Percentiles rank a stretch among this genome's conserved stretches.
These are phyloP conservation scores for Dacryopinax primogenitus DNA, from an alignment of 768 basidiomycete genomes.

Conservation along the genomic window DNA sequence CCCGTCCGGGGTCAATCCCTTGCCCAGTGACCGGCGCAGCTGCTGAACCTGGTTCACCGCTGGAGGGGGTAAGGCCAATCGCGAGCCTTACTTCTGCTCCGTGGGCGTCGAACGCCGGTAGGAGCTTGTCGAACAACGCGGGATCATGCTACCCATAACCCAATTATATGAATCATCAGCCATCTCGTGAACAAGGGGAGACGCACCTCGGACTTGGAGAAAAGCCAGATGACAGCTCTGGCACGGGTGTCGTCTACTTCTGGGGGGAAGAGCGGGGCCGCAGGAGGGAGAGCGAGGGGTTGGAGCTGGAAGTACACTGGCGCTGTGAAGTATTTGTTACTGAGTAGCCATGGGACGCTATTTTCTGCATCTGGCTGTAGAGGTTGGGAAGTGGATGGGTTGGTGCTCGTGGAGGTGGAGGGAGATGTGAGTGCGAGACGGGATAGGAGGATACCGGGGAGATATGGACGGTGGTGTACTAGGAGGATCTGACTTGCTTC, in stretches of 20 bases:
- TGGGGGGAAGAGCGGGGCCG: constrained; percentile 31
- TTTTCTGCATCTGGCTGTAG: neutral
- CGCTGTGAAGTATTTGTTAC: constrained; percentile 72
- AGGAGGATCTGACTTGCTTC: neutral
- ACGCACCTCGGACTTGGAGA: constrained; percentile 50
- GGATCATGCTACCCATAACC: neutral
- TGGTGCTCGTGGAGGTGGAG: neutral
- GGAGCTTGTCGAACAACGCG: constrained; percentile 29
- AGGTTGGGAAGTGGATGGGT: neutral
- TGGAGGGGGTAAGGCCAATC: constrained; percentile 36
- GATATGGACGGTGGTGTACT: neutral
- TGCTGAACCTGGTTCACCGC: constrained; percentile 20
- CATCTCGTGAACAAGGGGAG: constrained; percentile 12
- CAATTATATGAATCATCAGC: constrained; percentile 7
- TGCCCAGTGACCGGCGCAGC: neutral
- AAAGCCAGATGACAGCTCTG: constrained; percentile 65
- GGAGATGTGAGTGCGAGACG: neutral
- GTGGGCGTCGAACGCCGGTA: constrained; percentile 32
- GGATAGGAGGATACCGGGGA: neutral
- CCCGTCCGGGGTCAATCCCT: neutral
- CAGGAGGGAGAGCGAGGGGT: constrained; percentile 7
- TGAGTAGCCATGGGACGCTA: constrained; percentile 55
- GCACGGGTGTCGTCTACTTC: constrained; percentile 35
- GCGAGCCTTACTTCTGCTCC: constrained; percentile 64
- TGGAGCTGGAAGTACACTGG: constrained; percentile 44